phyloP scores from a whole-genome alignment of 2,329 filamentous ascomycete species.

The Fusarium sp. region DNA sequence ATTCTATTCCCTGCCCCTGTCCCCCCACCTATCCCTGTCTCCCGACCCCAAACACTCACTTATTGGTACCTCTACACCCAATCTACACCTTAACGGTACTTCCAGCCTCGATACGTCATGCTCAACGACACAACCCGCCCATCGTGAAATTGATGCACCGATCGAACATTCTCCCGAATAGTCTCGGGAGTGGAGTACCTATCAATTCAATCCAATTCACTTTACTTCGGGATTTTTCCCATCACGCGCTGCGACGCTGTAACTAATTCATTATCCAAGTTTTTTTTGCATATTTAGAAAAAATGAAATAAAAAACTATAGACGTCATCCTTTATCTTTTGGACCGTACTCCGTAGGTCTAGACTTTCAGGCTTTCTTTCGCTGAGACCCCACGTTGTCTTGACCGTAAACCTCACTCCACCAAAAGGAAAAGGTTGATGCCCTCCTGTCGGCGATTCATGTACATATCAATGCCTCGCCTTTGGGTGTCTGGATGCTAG shows the following conservation, averaged over 20 bases:
- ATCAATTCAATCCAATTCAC: constrained; percentile 9
- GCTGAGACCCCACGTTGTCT: not conserved
- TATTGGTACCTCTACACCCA: constrained; percentile 11
- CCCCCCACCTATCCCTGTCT: not conserved
- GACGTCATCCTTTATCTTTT: constrained; percentile 27
- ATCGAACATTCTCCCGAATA: constrained; percentile 34
- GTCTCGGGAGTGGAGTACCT: constrained; percentile 12
- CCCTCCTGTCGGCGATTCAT: constrained; percentile 2
- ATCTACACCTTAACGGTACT: not conserved
- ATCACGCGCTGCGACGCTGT: constrained; percentile 26
- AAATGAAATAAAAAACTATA: not conserved
- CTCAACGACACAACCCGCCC: constrained; percentile 22
- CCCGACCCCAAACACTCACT: not conserved
- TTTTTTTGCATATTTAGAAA: constrained; percentile 8
- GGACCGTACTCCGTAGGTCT: not conserved
- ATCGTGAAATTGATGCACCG: constrained; percentile 34
- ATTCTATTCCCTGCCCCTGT: not conserved
- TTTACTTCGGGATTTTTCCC: constrained; percentile 20
- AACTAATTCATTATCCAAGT: constrained; percentile 22
- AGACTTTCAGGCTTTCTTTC: not conserved
- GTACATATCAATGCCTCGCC: not conserved
- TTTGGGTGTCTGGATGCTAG: not conserved
- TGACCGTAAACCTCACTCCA: not conserved
- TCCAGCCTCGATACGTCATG: constrained; percentile 21
- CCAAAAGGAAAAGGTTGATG: not conserved